Conservation (phyloP, 352 stramenopile genomes). For the Pythium sp. region DNA sequence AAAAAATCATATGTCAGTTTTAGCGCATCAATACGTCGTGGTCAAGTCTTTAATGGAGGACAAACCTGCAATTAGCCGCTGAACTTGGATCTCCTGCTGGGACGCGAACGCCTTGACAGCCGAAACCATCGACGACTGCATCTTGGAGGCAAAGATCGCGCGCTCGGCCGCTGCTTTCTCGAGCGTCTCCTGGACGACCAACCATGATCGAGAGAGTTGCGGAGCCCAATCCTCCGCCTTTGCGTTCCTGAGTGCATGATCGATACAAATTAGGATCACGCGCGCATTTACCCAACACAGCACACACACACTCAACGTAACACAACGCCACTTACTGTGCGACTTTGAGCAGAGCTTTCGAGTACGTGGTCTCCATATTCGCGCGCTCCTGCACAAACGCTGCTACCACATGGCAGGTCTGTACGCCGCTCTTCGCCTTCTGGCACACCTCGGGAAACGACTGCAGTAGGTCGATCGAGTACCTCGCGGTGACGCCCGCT, state of each 20-base stretch:
- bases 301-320: conserved; percentile 16
- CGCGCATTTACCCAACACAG: neutral
- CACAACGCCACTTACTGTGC: conserved; percentile 46
- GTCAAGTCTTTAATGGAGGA: neutral
- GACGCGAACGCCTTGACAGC: conserved; percentile 63
- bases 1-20: no score
- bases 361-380: conserved; percentile 56
- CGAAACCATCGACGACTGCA: conserved; percentile 57
- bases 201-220: conserved; percentile 58
- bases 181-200: conserved; percentile 47
- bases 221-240: conserved; percentile 71
- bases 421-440: conserved; percentile 73
- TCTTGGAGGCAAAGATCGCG: conserved; percentile 51
- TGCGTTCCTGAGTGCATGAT: conserved; percentile 28
- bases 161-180: conserved; percentile 53
- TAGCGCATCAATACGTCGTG: no score
- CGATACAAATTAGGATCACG: neutral
- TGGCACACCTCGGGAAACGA: conserved; percentile 69
- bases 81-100: conserved; percentile 76
- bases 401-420: conserved; percentile 71
- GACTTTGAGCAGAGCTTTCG: conserved; percentile 54
- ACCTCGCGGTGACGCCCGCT: conserved; percentile 16
- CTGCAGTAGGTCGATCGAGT: conserved; percentile 71
- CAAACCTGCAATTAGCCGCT: conserved; percentile 66
- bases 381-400: conserved; percentile 61